Evolutionary conservation across 768 basidiomycete genomes (phyloP).

Genomic region (Leucosporidium yakuticum): DNA sequence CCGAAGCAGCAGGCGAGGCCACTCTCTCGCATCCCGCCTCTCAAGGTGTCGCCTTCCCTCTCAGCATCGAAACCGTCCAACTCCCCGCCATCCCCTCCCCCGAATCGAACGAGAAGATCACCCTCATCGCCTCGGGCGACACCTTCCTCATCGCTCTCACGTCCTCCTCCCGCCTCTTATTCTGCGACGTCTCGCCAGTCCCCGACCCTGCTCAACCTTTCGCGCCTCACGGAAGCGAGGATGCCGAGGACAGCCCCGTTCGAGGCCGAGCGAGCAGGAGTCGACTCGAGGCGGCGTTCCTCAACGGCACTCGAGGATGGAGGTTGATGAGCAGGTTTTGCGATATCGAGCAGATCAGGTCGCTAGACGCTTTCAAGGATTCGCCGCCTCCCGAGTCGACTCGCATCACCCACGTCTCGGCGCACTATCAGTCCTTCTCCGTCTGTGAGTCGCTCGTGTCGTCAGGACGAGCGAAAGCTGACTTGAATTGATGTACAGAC

Average conservation of each 20-base stretch:
- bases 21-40: not conserved
- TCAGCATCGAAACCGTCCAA: constrained; percentile 18
- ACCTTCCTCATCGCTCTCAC: constrained; percentile 71
- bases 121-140: constrained; percentile 64
- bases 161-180: constrained; percentile 68
- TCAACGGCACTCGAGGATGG: constrained; percentile 49
- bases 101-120: not conserved
- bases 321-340: constrained; percentile 19
- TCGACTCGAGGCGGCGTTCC: constrained; percentile 20
- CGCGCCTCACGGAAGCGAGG: constrained; percentile 7
- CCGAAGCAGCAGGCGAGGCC: constrained; percentile 9
- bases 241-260: constrained; percentile 17
- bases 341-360: constrained; percentile 24
- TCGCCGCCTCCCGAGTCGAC: constrained; percentile 5
- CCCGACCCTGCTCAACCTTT: constrained; percentile 37
- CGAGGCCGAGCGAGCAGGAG: constrained; percentile 36
- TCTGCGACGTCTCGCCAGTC: constrained; percentile 48
- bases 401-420: constrained; percentile 60
- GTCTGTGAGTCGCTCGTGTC: constrained; percentile 43
- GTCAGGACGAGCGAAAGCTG: not conserved
- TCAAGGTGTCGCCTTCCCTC: constrained; percentile 21
- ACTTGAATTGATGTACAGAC: constrained; percentile 11
- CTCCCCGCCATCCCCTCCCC: constrained; percentile 13
- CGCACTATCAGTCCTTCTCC: constrained; percentile 72
- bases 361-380: constrained; percentile 11